Evolutionary conservation across 257 asterid genomes (phyloP), one percentile per base, ranked within the genome.

Genomic region (Haberlea rhodopensis): DNA sequence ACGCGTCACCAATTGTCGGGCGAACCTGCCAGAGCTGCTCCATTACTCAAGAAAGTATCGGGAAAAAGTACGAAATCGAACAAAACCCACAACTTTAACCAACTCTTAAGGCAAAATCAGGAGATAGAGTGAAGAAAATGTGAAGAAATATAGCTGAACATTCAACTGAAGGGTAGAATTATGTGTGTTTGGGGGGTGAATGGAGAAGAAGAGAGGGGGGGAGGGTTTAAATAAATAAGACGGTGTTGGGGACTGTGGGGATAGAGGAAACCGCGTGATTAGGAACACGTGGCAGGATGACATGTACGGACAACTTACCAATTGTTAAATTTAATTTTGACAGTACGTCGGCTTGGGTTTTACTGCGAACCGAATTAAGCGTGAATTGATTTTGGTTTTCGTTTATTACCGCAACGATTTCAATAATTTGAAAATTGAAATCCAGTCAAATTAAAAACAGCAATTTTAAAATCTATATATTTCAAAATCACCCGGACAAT

Each of bases 281-380:
- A 15, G 83, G 87, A 89, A 77, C 92, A 90, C 87, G 95, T 79
- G 95, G 80, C 92, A 57, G 65, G 19, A 65, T 22, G 28, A 13
- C 51, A 57, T 73, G 91, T 80, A 83, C 94, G 87, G 89, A 78
- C 60, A 11, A 21, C 29, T 68, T 60, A 71, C 74, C 82, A 67
- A 49, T 63, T 80, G 76, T 51, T 52, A 31, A n/a, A 46, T 15
- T 60, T 15, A 46, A 5, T 52, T 60, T 32, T 29, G 8, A 11
- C 10, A 29, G 56, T 10, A 22, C 8, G 46, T 43, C 51, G 51
- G 51, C 51, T 43, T 43, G 19, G 49, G 6, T 3, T 15, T 37
- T 11, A 37, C 46, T 3, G n/a, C n/a, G 11, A 37, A n/a, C 46
- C 46, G 1, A 2, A 37, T 37, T 0, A n/a, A n/a, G n/a, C n/a